phyloP scores from a whole-genome alignment of 2,329 filamentous ascomycete species.

The Thelonectria olida region DNA sequence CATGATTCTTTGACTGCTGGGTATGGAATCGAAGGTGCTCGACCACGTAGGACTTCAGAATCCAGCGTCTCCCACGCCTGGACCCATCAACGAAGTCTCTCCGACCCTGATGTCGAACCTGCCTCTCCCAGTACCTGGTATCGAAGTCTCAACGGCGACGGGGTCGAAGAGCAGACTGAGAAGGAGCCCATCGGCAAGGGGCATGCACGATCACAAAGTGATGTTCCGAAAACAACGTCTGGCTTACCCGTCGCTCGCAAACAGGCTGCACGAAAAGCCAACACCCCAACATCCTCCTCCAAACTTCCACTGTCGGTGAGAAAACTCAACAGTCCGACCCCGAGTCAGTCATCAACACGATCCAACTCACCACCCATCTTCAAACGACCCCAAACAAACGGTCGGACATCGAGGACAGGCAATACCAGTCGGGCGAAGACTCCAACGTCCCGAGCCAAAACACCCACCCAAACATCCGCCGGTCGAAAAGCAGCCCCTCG shows the following conservation, averaged over 20 bases:
- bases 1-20: slow-evolving; percentile 62
- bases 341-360: slow-evolving; percentile 62
- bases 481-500: slow-evolving; percentile 53
- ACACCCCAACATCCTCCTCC: slow-evolving; percentile 46
- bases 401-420: slow-evolving; percentile 49
- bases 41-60: slow-evolving; percentile 74
- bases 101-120: slow-evolving; percentile 65
- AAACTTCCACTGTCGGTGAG: slow-evolving; percentile 58
- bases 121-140: slow-evolving; percentile 76
- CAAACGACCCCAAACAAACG: slow-evolving; percentile 54
- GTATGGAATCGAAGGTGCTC: slow-evolving; percentile 66
- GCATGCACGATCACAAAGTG: slow-evolving; percentile 67
- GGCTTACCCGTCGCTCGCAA: slow-evolving; percentile 44
- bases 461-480: slow-evolving; percentile 49
- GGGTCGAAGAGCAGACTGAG: slow-evolving; percentile 28
- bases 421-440: slow-evolving; percentile 51
- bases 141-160: slow-evolving; percentile 47
- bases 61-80: slow-evolving; percentile 68
- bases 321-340: slow-evolving; percentile 55
- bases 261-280: slow-evolving; percentile 39
- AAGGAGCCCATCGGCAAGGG: slow-evolving; percentile 42
- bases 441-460: slow-evolving; percentile 54
- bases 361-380: slow-evolving; percentile 63
- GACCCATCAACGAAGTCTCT: slow-evolving; percentile 62
- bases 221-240: slow-evolving; percentile 56